Evolutionary conservation across 164 flowering plant genomes (phyloP).

Genomic region (Cinnamomum micranthum): DNA sequence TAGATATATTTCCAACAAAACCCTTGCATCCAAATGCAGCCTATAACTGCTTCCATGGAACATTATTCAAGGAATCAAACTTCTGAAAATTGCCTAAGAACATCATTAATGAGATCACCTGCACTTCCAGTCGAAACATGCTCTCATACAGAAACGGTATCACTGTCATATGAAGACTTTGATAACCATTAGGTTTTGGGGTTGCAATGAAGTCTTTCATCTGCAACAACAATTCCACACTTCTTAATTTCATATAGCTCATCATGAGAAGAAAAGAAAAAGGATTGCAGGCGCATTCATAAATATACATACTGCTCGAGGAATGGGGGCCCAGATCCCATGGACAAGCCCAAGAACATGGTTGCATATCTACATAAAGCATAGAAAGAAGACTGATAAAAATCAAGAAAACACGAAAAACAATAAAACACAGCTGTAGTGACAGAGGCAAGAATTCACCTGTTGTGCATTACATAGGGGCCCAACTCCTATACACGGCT

Average conservation of each 20-base stretch:
- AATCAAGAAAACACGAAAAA: background rate
- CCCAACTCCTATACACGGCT: constrained; percentile 68
- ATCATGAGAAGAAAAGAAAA: background rate
- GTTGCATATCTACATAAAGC: constrained; percentile 73
- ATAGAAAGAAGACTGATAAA: constrained; percentile 10
- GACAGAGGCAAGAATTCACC: constrained; percentile 33
- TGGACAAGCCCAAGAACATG: constrained; percentile 98
- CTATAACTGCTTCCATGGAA: background rate
- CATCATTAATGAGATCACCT: constrained; percentile 42
- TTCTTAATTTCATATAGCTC: background rate
- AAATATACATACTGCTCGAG: constrained; percentile 67
- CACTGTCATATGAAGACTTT: constrained; percentile 92
- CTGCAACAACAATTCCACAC: constrained; percentile 32
- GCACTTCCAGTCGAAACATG: constrained; percentile 93
- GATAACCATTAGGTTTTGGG: constrained; percentile 98
- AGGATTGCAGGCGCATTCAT: background rate
- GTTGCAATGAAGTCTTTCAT: constrained; percentile 97
- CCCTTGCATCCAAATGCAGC: background rate
- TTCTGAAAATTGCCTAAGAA: background rate
- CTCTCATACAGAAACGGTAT: constrained; percentile 97
- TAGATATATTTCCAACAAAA: background rate
- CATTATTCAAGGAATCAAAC: constrained; percentile 5
- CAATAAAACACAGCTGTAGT: background rate
- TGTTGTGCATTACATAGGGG: constrained; percentile 87
- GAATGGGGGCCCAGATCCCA: constrained; percentile 95